These are phyloP conservation scores for Metarhizium sp. DNA, from an alignment of 2,329 filamentous ascomycete genomes.

Conservation along the genomic window DNA sequence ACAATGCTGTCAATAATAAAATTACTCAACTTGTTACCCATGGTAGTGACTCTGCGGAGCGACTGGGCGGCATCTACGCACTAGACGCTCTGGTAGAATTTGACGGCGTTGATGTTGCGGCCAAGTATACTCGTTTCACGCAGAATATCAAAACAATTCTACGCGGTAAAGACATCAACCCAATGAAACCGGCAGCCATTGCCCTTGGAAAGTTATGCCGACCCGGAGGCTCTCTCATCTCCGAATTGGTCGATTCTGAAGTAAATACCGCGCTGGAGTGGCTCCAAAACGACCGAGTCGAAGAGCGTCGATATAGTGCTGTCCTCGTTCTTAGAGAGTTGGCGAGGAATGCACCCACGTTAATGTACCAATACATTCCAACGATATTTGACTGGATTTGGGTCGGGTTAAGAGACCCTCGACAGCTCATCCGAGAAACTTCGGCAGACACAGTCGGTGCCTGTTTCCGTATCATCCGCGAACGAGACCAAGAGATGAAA, in stretches of 20 bases:
- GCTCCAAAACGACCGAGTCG: conserved; percentile 89
- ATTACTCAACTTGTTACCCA: conserved; percentile 66
- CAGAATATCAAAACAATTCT: conserved; percentile 82
- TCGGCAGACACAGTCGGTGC: conserved; percentile 89
- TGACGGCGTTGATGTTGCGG: conserved; percentile 84
- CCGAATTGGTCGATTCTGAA: conserved; percentile 91
- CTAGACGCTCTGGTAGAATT: conserved; percentile 93
- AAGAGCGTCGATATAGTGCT: conserved; percentile 87
- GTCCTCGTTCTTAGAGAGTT: conserved; percentile 86
- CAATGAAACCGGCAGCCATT: conserved; percentile 83
- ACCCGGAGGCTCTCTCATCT: conserved; percentile 87
- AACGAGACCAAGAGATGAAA: conserved; percentile 82
- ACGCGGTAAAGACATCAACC: conserved; percentile 80
- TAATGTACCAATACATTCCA: conserved; percentile 93
- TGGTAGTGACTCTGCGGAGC: conserved; percentile 77
- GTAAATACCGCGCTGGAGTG: conserved; percentile 95
- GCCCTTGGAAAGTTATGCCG: conserved; percentile 85
- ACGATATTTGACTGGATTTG: conserved; percentile 94
- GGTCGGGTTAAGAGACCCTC: conserved; percentile 83
- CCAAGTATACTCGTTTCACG: conserved; percentile 91
- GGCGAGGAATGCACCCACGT: conserved; percentile 82
- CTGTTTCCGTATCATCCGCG: conserved; percentile 91
- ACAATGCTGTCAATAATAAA: conserved; percentile 45
- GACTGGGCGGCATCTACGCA: conserved; percentile 84
- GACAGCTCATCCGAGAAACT: conserved; percentile 84